Percentiles rank a stretch among this genome's conserved stretches.
Evolutionary conservation across 805 yeast genomes (phyloP).

Genomic region (Candida ipomoeae): DNA sequence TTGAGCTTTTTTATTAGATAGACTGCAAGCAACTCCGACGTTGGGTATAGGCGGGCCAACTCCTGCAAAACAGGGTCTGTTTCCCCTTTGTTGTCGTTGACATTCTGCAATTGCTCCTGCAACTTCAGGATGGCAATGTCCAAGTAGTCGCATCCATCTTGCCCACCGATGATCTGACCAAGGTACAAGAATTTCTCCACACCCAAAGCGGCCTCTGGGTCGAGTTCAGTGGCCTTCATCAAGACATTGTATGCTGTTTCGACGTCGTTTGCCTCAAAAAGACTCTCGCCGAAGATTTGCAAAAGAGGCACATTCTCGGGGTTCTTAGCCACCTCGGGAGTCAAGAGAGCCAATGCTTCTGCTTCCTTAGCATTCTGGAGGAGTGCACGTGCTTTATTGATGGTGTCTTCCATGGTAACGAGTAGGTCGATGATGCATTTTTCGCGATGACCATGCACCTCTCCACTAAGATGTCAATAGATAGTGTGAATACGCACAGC

Average conservation of each 20-base stretch:
- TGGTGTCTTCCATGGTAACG: constrained; percentile 13
- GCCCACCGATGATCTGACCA: constrained; percentile 88
- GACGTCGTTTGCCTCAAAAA: constrained; percentile 74
- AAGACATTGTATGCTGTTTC: constrained; percentile 71
- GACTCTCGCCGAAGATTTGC: constrained; percentile 68
- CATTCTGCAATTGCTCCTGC: constrained; percentile 31
- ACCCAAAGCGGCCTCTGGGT: constrained; percentile 60
- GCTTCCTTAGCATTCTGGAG: constrained; percentile 49
- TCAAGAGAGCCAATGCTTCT: constrained; percentile 47
- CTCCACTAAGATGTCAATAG: neutral
- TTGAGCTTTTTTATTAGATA: constrained; percentile 56
- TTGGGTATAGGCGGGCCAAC: constrained; percentile 23
- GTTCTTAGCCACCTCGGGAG: constrained; percentile 29
- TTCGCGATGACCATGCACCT: constrained; percentile 14
- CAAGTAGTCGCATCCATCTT: constrained; percentile 60
- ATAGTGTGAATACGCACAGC: neutral
- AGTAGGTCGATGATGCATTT: neutral
- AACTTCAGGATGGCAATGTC: constrained; percentile 59
- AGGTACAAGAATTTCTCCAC: constrained; percentile 83
- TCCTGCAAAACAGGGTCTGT: constrained; percentile 23
- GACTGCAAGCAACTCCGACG: constrained; percentile 20
- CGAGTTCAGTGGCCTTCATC: constrained; percentile 58
- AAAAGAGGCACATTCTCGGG: constrained; percentile 44
- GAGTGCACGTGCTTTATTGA: constrained; percentile 40
- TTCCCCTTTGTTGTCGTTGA: constrained; percentile 20